phyloP scores from a whole-genome alignment of 306 rosid species.

The Echinosophora koreensis region DNA sequence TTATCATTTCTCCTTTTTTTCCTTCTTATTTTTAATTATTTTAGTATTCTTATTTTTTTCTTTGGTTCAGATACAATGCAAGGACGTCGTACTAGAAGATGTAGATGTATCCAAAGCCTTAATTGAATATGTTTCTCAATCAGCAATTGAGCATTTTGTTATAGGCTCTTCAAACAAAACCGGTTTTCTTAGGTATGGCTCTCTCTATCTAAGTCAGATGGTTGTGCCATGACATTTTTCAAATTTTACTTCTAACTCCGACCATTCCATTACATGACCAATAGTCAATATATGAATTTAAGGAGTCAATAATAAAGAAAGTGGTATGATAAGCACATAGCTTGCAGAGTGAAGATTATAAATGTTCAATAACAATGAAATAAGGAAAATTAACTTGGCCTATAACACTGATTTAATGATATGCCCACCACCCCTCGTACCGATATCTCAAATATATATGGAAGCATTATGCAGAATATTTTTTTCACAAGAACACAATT shows the following conservation, averaged over 20 bases:
- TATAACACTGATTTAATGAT: too few species aligned
- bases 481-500: too few species aligned
- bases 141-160: slow-evolving; percentile 70
- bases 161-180: slow-evolving; percentile 66
- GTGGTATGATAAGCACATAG: not conserved
- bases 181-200: slow-evolving; percentile 63
- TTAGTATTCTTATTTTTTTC: too few species aligned
- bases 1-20: not conserved
- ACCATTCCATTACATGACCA: not conserved
- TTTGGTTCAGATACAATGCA: slow-evolving; percentile 61
- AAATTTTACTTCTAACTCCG: not conserved
- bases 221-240: not conserved
- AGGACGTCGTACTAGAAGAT: slow-evolving; percentile 67
- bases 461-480: too few species aligned
- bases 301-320: not conserved
- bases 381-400: not conserved
- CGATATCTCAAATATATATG: too few species aligned
- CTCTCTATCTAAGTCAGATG: not conserved
- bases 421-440: too few species aligned
- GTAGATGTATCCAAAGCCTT: slow-evolving; percentile 65
- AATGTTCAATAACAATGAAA: not conserved
- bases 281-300: not conserved
- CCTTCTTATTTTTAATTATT: not conserved
- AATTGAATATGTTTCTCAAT: slow-evolving; percentile 56
- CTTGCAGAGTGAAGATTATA: not conserved